Evolutionary conservation across 805 yeast genomes (phyloP).

Genomic region (Vanderwaltozyma yarrowii): DNA sequence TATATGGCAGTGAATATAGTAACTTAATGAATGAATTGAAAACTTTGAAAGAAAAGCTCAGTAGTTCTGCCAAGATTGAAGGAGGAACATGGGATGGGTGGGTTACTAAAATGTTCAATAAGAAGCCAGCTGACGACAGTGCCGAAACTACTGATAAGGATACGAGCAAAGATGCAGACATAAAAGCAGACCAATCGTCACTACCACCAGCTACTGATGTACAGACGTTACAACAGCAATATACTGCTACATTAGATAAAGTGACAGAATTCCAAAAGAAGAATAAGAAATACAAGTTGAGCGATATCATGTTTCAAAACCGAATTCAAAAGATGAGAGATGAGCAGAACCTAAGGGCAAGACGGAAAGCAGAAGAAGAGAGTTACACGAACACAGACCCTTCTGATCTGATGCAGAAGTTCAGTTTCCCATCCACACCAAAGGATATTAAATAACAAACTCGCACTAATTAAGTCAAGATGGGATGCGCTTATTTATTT

Average conservation of each 20-base stretch:
- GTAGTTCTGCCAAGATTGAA: slow-evolving; percentile 2
- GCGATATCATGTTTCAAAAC: slow-evolving; percentile 15
- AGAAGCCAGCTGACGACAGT: slow-evolving; percentile 4
- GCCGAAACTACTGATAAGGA: background rate
- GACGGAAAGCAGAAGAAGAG: slow-evolving; percentile 15
- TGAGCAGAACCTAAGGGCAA: slow-evolving; percentile 4
- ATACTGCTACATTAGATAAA: slow-evolving; percentile 12
- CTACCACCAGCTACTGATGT: slow-evolving; percentile 1
- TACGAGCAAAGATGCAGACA: slow-evolving; percentile 1
- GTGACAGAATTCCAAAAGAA: slow-evolving; percentile 12
- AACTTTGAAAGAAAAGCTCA: slow-evolving; percentile 10
- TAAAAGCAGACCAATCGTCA: slow-evolving; percentile 1
- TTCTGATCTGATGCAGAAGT: slow-evolving; percentile 13
- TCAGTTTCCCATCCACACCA: slow-evolving; percentile 23
- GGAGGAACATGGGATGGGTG: slow-evolving; percentile 26
- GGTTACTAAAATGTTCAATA: slow-evolving; percentile 22
- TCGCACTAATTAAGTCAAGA: no score
- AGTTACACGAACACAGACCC: slow-evolving; percentile 25
- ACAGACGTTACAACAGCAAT: slow-evolving; percentile 8
- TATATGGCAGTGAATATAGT: slow-evolving; percentile 16
- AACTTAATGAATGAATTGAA: slow-evolving; percentile 10
- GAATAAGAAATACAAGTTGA: slow-evolving; percentile 14
- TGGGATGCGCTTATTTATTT: no score
- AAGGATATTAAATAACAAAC: slow-evolving; percentile 1
- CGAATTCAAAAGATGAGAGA: slow-evolving; percentile 13